Conservation (phyloP, 805 yeast genomes). For the Wickerhamiella shivajii region DNA sequence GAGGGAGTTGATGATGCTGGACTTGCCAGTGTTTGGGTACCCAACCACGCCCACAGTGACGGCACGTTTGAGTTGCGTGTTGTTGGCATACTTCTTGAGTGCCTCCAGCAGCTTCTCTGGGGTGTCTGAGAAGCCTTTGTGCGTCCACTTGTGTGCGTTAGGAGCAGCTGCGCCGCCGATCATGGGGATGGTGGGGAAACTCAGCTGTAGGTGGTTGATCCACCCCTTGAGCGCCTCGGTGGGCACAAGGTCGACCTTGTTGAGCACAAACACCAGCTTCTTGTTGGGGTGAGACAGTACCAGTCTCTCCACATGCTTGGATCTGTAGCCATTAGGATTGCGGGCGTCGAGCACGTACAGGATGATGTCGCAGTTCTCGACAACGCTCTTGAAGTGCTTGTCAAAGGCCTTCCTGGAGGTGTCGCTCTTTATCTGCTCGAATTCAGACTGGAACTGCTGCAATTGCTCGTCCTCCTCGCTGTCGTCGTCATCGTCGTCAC, state of each 20-base stretch:
- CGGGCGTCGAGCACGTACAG: conserved; percentile 93
- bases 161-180: conserved; percentile 60
- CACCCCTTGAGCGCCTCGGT: conserved; percentile 69
- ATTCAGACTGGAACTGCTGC: conserved; percentile 24
- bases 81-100: conserved; percentile 70
- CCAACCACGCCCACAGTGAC: conserved; percentile 93
- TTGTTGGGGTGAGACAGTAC: conserved; percentile 68
- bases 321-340: conserved; percentile 91
- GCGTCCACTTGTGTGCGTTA: conserved; percentile 50
- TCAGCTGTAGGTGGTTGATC: conserved; percentile 61
- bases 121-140: conserved; percentile 54
- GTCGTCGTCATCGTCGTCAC: conserved; percentile 31
- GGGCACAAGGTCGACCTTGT: conserved; percentile 89
- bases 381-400: conserved; percentile 83
- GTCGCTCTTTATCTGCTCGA: conserved; percentile 30
- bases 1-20: conserved; percentile 82
- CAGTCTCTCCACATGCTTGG: conserved; percentile 80
- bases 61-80: conserved; percentile 74
- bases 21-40: conserved; percentile 94
- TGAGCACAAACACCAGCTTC: conserved; percentile 70
- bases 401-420: conserved; percentile 63
- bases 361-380: conserved; percentile 82
- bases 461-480: conserved; percentile 26
- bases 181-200: conserved; percentile 86
- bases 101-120: conserved; percentile 63